Conservation (phyloP, 2,329 filamentous ascomycete genomes). For the Aspergillus niger region DNA sequence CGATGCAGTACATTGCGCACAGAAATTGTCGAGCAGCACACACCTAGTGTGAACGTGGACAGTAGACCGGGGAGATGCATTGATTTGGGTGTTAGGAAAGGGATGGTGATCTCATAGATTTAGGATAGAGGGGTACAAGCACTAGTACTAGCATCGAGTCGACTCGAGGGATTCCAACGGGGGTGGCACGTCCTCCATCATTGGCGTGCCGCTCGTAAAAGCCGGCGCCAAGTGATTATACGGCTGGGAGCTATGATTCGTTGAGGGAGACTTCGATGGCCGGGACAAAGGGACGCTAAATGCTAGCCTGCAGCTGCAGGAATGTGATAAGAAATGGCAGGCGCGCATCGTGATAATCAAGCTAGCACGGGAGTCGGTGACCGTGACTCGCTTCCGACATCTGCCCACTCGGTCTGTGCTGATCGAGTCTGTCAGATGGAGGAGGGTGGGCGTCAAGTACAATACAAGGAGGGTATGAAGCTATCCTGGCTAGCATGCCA, state of each 20-base stretch:
- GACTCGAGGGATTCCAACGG: not conserved
- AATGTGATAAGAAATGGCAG: slow-evolving; percentile 20
- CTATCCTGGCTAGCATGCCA: not conserved
- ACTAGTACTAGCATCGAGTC: not conserved
- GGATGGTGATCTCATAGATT: not conserved
- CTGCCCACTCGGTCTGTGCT: slow-evolving; percentile 3
- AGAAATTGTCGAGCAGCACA: not conserved
- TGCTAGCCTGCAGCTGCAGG: slow-evolving; percentile 18
- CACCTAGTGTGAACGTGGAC: not conserved
- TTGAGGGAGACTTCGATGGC: not conserved
- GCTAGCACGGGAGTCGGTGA: not conserved
- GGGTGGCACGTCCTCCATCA: not conserved
- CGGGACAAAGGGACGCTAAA: slow-evolving; percentile 10
- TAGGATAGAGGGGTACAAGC: not conserved
- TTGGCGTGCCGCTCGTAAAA: not conserved
- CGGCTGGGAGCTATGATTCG: slow-evolving; percentile 3
- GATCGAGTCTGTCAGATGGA: slow-evolving; percentile 1
- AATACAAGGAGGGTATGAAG: not conserved
- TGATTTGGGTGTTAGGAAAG: not conserved
- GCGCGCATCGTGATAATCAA: slow-evolving; percentile 15
- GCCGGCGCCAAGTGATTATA: slow-evolving; percentile 7
- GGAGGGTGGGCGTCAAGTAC: not conserved
- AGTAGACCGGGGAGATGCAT: not conserved
- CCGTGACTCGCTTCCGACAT: slow-evolving; percentile 1
- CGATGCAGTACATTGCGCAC: not conserved